Evolutionary conservation across 2,329 filamentous ascomycete genomes (phyloP).

Genomic region (Pyricularia sp.): DNA sequence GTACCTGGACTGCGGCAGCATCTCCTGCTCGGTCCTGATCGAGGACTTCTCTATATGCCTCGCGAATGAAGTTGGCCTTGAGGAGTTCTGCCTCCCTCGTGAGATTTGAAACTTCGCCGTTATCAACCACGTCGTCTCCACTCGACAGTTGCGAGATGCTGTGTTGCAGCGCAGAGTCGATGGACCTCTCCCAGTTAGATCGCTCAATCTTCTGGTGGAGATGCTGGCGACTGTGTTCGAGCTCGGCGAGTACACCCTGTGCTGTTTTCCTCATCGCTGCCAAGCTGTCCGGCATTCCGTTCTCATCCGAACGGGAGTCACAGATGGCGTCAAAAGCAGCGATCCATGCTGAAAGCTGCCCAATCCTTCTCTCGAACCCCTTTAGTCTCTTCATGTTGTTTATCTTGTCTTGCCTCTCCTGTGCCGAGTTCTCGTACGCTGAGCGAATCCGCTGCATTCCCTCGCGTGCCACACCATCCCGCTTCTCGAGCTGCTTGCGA

Average conservation of each 20-base stretch:
- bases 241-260: constrained; percentile 72
- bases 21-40: constrained; percentile 79
- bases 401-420: constrained; percentile 68
- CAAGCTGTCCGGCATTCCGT: constrained; percentile 54
- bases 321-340: constrained; percentile 79
- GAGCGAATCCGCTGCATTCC: constrained; percentile 65
- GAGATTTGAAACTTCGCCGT: constrained; percentile 57
- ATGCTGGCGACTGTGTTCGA: constrained; percentile 83
- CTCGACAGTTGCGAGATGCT: constrained; percentile 66
- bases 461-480: constrained; percentile 61
- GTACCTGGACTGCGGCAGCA: constrained; percentile 62
- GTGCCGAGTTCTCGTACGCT: constrained; percentile 68
- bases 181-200: constrained; percentile 71
- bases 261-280: constrained; percentile 74
- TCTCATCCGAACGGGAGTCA: constrained; percentile 55
- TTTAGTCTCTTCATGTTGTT: constrained; percentile 69
- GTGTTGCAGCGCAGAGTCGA: constrained; percentile 81
- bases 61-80: constrained; percentile 69
- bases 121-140: constrained; percentile 51
- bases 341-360: constrained; percentile 81
- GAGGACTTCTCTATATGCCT: constrained; percentile 61
- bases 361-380: constrained; percentile 72
- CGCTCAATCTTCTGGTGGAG: constrained; percentile 74
- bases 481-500: constrained; percentile 78
- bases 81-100: constrained; percentile 75